A percentile compares a stretch with the other conserved stretches of the same genome.
Conservation (phyloP, 75 land plant species). For the Azolla pinnata region DNA sequence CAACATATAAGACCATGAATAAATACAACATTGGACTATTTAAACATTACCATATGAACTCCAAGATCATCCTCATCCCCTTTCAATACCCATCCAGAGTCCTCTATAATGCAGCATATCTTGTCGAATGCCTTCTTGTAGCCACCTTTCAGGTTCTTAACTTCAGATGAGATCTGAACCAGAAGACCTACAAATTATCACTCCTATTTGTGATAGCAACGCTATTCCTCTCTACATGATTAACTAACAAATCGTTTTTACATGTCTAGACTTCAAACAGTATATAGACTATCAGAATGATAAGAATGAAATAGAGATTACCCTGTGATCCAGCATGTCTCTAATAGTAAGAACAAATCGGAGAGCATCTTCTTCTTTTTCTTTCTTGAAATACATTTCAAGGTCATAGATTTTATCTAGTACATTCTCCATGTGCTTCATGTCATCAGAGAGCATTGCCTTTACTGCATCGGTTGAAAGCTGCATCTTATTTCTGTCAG, state of each 20-base stretch:
- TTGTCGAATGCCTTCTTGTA: not conserved
- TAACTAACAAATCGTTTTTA: no score
- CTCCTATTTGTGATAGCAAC: no score
- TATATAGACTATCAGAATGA: no score
- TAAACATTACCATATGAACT: not conserved
- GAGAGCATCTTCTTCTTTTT: constrained; percentile 3
- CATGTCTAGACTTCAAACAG: no score
- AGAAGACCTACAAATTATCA: no score
- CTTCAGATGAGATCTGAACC: not conserved
- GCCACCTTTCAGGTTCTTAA: not conserved
- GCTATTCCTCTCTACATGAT: no score
- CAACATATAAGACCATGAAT: no score
- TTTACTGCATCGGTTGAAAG: constrained; percentile 1
- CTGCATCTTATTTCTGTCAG: no score
- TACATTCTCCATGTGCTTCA: not conserved
- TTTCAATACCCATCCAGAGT: not conserved
- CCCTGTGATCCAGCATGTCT: constrained; percentile 3
- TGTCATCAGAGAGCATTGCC: not conserved
- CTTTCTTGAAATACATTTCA: constrained; percentile 2
- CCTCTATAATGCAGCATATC: not conserved
- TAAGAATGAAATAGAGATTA: no score
- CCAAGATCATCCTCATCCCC: not conserved
- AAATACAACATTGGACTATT: no score
- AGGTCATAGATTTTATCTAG: not conserved
- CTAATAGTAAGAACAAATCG: constrained; percentile 1